phyloP scores from a whole-genome alignment of 441 rosid genomes.

The Pelargonium fulgidum region DNA sequence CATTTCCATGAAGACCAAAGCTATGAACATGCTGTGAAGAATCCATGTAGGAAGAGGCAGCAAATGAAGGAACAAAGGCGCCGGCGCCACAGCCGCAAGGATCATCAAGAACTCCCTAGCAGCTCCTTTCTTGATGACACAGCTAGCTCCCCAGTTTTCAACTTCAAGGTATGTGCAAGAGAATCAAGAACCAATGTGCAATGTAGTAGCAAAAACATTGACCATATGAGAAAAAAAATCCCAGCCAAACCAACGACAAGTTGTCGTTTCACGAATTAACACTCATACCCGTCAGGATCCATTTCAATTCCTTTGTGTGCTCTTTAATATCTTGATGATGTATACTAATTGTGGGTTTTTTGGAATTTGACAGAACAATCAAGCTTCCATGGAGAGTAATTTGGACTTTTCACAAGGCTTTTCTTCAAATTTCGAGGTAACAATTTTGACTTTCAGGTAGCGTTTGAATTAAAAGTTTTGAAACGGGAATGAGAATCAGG shows the following conservation, averaged over 20 bases:
- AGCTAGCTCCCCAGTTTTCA: constrained; percentile 72
- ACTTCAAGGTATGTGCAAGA: constrained; percentile 8
- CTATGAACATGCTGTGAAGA: constrained; percentile 21
- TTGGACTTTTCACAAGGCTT: constrained; percentile 57
- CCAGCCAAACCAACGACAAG: too few species aligned
- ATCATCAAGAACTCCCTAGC: constrained; percentile 33
- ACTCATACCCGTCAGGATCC: too few species aligned
- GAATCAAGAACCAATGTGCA: not conserved
- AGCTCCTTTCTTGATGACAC: constrained; percentile 79
- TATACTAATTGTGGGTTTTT: too few species aligned
- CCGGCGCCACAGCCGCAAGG: too few species aligned
- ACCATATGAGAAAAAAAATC: too few species aligned
- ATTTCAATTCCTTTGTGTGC: too few species aligned
- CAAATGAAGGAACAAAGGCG: constrained; percentile 31
- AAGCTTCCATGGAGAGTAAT: constrained; percentile 43
- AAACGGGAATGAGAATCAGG: too few species aligned
- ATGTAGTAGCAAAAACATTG: too few species aligned
- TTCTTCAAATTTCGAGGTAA: constrained; percentile 67
- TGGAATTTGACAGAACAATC: constrained; percentile 31
- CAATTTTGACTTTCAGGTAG: too few species aligned
- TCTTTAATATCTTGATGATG: too few species aligned
- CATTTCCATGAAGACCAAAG: constrained; percentile 39
- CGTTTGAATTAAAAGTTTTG: too few species aligned
- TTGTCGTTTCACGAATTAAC: too few species aligned
- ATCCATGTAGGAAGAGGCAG: constrained; percentile 32